Conservation (phyloP, 176 grass and related monocot species). For the bread wheat (Triticum aestivum) region IWGSC_CS_RefSeq_v2.1 NC_057803.1:673597566-673598065, state of each 20-base stretch:
- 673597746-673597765: slow-evolving; percentile 80
- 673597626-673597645: slow-evolving; percentile 16
- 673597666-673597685: slow-evolving; percentile 9
- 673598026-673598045: no score
- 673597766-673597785: slow-evolving; percentile 97
- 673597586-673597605: neutral
- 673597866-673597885: slow-evolving; percentile 78
- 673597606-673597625: neutral
- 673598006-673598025: neutral
- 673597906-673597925: slow-evolving; percentile 89
- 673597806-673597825: slow-evolving; percentile 88
- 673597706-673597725: slow-evolving; percentile 87
- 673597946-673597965: no score
- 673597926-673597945: neutral
- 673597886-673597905: slow-evolving; percentile 72
- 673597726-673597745: slow-evolving; percentile 82
- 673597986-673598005: neutral
- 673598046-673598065: neutral
- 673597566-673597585: slow-evolving; percentile 62
- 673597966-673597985: neutral
- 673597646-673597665: neutral
- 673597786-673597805: slow-evolving; percentile 91
- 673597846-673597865: slow-evolving; percentile 86
- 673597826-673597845: slow-evolving; percentile 68
- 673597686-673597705: slow-evolving; percentile 95